These are phyloP conservation scores for Athelia sp. DNA, from an alignment of 1,284 basidiomycete genomes.

Conservation along the genomic window DNA sequence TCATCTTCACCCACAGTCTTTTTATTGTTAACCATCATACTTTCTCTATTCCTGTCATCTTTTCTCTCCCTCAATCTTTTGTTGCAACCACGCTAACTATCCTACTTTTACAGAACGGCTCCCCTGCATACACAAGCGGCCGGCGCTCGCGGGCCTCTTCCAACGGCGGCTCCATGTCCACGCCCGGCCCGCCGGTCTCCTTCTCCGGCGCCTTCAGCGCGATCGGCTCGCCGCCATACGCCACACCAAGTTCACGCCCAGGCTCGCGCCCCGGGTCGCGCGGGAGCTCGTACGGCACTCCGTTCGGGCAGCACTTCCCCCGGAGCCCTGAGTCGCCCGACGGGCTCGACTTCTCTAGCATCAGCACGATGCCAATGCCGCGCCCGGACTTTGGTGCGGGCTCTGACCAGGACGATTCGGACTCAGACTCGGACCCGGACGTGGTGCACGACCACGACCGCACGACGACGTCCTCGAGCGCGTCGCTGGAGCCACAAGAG, in stretches of 20 bases:
- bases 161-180: constrained; percentile 15
- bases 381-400: constrained; percentile 28
- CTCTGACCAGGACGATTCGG: constrained; percentile 33
- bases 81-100: too few relatives aligned
- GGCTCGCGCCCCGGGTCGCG: constrained; percentile 58
- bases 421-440: constrained; percentile 36
- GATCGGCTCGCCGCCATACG: constrained; percentile 39
- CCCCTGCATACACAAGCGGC: too few relatives aligned
- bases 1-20: too few relatives aligned
- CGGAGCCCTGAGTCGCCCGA: constrained; percentile 31
- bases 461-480: constrained; percentile 48
- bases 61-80: too few relatives aligned
- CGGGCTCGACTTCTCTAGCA: constrained; percentile 22
- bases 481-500: constrained; percentile 61
- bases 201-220: constrained; percentile 64
- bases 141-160: too few relatives aligned
- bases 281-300: constrained; percentile 40
- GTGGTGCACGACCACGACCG: constrained; percentile 57
- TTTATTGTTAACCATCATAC: too few relatives aligned
- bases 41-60: too few relatives aligned
- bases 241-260: constrained; percentile 26
- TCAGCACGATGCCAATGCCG: constrained; percentile 38
- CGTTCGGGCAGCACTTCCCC: constrained; percentile 20
- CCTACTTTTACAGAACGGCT: too few relatives aligned
- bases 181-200: constrained; percentile 43